Conservation (phyloP, 176 grass and related monocot species). For the Eremochloa ophiuroides region DNA sequence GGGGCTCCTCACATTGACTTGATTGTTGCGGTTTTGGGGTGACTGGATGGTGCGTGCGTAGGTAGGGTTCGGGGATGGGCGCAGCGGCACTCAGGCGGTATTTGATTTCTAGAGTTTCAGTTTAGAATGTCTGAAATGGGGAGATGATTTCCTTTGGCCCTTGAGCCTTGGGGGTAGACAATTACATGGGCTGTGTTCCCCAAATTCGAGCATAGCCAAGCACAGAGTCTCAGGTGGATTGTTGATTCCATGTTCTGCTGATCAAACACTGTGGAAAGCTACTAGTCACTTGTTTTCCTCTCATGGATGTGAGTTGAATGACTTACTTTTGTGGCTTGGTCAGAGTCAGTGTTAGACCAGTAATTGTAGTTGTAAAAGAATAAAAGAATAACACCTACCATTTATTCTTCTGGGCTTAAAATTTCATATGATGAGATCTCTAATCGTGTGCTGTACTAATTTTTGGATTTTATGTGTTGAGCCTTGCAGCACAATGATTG, state of each 20-base stretch:
- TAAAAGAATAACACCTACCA: not conserved
- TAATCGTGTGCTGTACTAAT: not conserved
- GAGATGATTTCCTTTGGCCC: not conserved
- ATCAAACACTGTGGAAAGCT: not conserved
- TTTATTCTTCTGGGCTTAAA: not conserved
- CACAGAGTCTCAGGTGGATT: not conserved
- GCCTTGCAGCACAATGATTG: conserved; percentile 82
- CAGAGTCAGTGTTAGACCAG: not conserved
- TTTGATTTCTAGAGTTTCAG: not conserved
- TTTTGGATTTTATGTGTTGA: conserved; percentile 20
- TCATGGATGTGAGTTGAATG: not conserved
- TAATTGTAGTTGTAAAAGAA: not conserved
- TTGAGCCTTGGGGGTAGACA: not conserved
- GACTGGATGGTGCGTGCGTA: not conserved
- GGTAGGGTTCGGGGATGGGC: not conserved
- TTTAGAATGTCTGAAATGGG: not conserved
- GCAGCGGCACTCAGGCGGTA: not conserved
- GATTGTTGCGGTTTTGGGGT: not conserved
- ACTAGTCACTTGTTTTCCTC: not conserved
- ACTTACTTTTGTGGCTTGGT: not conserved
- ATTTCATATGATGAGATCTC: not conserved
- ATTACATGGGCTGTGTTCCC: not conserved
- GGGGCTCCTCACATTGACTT: conserved; percentile 2
- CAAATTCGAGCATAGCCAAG: not conserved
- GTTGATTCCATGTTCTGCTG: not conserved